These are phyloP conservation scores for Millerozyma miso DNA, from an alignment of 805 yeast genomes.

Conservation along the genomic window DNA sequence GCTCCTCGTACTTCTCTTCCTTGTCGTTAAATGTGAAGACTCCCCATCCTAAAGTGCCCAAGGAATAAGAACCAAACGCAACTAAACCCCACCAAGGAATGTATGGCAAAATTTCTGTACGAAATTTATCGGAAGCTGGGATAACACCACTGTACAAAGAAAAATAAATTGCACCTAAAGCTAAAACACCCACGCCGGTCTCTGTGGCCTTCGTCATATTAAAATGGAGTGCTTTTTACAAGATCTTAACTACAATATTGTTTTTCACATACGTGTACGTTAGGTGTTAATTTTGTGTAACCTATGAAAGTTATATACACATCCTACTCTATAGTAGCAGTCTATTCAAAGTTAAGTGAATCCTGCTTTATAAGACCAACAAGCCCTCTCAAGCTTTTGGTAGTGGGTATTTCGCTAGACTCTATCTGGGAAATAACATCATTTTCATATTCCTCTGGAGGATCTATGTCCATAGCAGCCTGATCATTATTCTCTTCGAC, in stretches of 20 bases:
- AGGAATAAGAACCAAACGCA: slow-evolving; percentile 63
- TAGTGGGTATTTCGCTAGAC: slow-evolving; percentile 32
- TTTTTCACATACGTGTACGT: background rate
- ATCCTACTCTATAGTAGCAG: background rate
- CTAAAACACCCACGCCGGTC: slow-evolving; percentile 43
- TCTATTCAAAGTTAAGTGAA: slow-evolving; percentile 2
- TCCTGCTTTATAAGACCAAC: slow-evolving; percentile 39
- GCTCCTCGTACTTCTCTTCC: slow-evolving; percentile 60
- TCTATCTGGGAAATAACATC: slow-evolving; percentile 34
- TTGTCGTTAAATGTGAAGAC: slow-evolving; percentile 67
- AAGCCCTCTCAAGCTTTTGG: slow-evolving; percentile 24
- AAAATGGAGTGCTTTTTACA: background rate
- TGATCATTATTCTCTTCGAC: slow-evolving; percentile 15
- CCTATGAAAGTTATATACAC: too few species aligned
- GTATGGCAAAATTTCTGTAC: slow-evolving; percentile 55
- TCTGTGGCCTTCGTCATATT: slow-evolving; percentile 70
- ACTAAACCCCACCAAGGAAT: slow-evolving; percentile 71
- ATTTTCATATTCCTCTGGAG: slow-evolving; percentile 13
- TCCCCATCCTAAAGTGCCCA: slow-evolving; percentile 66
- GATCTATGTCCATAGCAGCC: slow-evolving; percentile 12
- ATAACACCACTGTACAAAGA: slow-evolving; percentile 48
- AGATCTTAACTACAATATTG: background rate
- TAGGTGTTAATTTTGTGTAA: background rate
- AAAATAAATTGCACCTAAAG: slow-evolving; percentile 49
- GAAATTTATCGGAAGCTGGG: slow-evolving; percentile 49